A percentile compares a stretch with the other conserved stretches of the same genome.
Evolutionary conservation across 257 asterid species (phyloP).

Genomic region (Leptodermis oblonga): DNA sequence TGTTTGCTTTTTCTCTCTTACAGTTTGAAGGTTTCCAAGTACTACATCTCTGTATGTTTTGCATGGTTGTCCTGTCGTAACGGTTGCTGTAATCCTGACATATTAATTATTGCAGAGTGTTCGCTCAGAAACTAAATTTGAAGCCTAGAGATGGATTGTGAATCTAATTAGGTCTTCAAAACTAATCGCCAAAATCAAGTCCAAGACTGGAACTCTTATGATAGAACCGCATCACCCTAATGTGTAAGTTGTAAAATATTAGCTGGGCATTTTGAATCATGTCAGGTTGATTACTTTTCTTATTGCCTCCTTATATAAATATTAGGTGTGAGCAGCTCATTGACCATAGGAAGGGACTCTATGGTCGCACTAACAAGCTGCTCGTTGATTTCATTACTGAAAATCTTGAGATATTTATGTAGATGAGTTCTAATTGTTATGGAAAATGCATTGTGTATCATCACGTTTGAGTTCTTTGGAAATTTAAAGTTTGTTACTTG

Average conservation of each 20-base stretch:
- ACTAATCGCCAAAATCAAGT: conserved; percentile 87
- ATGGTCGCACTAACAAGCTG: conserved; percentile 77
- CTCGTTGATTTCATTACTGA: conserved; percentile 33
- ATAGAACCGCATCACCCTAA: conserved; percentile 84
- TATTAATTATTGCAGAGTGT: conserved; percentile 50
- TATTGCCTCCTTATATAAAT: not conserved
- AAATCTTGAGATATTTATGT: conserved; percentile 6
- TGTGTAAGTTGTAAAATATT: conserved; percentile 58
- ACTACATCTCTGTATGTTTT: not conserved
- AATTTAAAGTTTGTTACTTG: not conserved
- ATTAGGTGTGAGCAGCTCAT: conserved; percentile 92
- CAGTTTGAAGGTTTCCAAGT: not conserved
- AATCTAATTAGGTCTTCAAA: conserved; percentile 92
- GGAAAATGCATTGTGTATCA: not conserved
- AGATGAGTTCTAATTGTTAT: not conserved
- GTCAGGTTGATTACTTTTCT: not conserved
- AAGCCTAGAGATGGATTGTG: conserved; percentile 92
- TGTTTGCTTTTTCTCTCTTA: not conserved
- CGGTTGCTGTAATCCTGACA: not conserved
- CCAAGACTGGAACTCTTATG: conserved; percentile 59
- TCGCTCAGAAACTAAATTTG: conserved; percentile 91
- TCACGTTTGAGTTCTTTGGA: not conserved
- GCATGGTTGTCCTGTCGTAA: too few relatives aligned
- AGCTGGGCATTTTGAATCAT: not conserved
- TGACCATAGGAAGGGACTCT: conserved; percentile 84